Conservation (phyloP, 75 land plant species). For the Pinus tabuliformis region DNA sequence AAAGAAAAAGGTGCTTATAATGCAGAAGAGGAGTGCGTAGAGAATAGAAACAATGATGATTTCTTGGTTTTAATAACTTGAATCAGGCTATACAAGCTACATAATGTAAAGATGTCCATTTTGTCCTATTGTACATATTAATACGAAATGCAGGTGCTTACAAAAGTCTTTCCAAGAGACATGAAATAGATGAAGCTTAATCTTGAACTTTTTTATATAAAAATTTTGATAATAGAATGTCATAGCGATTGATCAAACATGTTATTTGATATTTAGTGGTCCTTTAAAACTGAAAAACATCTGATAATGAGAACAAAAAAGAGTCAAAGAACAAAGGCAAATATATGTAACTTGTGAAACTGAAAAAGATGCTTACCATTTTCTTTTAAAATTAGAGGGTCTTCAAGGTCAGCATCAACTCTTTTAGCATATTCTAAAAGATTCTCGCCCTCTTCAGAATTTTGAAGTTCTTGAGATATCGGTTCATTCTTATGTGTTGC, state of each 20-base stretch:
- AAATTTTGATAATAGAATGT: not conserved
- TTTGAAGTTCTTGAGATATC: conserved; percentile 5
- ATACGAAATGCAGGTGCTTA: not conserved
- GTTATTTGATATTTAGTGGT: not conserved
- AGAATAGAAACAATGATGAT: not conserved
- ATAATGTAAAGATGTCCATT: not conserved
- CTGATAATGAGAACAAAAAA: not conserved
- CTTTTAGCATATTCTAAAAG: not conserved
- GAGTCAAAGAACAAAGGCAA: not conserved
- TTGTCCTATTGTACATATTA: not conserved
- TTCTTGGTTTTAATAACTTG: not conserved
- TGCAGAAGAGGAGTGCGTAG: not conserved
- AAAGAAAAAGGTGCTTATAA: not conserved
- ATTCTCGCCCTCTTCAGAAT: not conserved
- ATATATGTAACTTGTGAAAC: conserved; percentile 1
- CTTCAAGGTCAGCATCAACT: conserved; percentile 1
- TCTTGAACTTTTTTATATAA: not conserved
- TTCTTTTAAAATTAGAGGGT: conserved; percentile 1
- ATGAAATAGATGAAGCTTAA: not conserved
- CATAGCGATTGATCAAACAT: not conserved
- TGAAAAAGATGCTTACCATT: conserved; percentile 5
- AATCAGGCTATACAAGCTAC: not conserved
- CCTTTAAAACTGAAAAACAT: not conserved
- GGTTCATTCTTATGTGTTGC: not conserved
- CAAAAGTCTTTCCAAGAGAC: not conserved